A percentile compares a stretch with the other conserved stretches of the same genome.
phyloP scores from a whole-genome alignment of 2,329 filamentous ascomycete species.

The Penicillium sp. region DNA sequence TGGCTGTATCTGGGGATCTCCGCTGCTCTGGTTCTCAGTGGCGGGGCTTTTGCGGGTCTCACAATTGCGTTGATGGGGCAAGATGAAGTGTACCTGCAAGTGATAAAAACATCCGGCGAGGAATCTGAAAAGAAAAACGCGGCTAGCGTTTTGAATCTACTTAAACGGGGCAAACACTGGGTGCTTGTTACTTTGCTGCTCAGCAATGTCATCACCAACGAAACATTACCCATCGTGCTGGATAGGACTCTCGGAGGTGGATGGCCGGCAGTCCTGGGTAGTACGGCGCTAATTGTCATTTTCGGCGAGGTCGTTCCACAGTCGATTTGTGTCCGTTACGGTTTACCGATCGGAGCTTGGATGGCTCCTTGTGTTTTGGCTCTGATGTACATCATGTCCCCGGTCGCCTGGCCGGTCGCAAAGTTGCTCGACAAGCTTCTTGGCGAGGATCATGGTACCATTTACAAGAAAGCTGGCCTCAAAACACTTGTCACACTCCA shows the following conservation, averaged over 20 bases:
- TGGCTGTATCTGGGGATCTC: constrained; percentile 84
- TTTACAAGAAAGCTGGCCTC: constrained; percentile 96
- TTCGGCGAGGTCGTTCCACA: constrained; percentile 97
- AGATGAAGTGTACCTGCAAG: constrained; percentile 96
- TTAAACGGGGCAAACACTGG: constrained; percentile 95
- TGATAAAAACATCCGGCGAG: constrained; percentile 83
- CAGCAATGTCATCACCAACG: constrained; percentile 97
- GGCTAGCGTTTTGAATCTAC: constrained; percentile 74
- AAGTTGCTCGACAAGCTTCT: constrained; percentile 93
- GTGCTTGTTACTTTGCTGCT: constrained; percentile 91
- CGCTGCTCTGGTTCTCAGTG: constrained; percentile 78
- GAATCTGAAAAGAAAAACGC: constrained; percentile 87
- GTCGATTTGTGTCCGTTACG: constrained; percentile 94
- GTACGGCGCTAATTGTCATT: constrained; percentile 94
- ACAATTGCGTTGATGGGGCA: constrained; percentile 72
- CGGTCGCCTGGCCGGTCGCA: constrained; percentile 90
- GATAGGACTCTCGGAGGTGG: constrained; percentile 93
- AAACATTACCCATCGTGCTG: constrained; percentile 91
- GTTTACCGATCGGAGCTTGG: constrained; percentile 90
- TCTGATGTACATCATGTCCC: constrained; percentile 91
- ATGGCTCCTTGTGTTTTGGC: constrained; percentile 85
- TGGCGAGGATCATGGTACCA: constrained; percentile 91
- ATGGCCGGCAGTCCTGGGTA: constrained; percentile 90
- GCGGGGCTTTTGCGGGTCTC: constrained; percentile 91
- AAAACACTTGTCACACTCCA: constrained; percentile 96